These are phyloP conservation scores for Cyclotella baltica DNA, from an alignment of 108 stramenopile genomes.

Conservation along the genomic window DNA sequence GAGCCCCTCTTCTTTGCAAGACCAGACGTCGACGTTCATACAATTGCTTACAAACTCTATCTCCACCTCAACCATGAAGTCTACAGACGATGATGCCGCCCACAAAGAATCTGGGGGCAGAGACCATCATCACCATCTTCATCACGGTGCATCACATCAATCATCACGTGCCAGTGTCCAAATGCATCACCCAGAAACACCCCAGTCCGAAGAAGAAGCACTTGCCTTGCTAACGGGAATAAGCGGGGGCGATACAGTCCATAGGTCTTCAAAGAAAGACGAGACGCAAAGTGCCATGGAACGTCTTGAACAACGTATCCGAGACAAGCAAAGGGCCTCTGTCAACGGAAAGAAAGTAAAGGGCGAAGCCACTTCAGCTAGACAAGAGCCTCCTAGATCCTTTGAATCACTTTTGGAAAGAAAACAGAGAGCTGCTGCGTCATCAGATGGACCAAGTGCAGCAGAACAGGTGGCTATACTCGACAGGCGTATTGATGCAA, in stretches of 20 bases:
- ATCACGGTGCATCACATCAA: too few species aligned
- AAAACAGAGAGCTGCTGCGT: background rate
- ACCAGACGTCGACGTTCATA: too few species aligned
- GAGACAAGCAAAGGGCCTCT: background rate
- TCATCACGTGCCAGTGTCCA: background rate
- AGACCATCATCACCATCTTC: background rate
- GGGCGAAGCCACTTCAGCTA: background rate
- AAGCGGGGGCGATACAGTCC: background rate
- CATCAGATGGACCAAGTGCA: background rate
- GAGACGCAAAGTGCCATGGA: background rate
- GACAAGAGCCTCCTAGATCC: background rate
- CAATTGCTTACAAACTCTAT: too few species aligned
- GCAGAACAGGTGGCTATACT: background rate
- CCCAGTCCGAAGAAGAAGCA: constrained; percentile 4
- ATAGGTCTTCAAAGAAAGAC: background rate
- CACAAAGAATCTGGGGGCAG: background rate
- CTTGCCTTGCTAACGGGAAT: background rate
- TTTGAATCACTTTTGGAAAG: background rate
- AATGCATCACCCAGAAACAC: background rate
- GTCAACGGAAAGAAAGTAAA: background rate
- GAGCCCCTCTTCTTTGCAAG: background rate
- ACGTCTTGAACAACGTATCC: background rate
- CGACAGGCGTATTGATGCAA: constrained; percentile 9
- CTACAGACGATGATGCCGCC: background rate
- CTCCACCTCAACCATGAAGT: background rate